Base-by-base conservation (phyloP, 495 filamentous ascomycete species). In the Aspergillus nidulans region DNA sequence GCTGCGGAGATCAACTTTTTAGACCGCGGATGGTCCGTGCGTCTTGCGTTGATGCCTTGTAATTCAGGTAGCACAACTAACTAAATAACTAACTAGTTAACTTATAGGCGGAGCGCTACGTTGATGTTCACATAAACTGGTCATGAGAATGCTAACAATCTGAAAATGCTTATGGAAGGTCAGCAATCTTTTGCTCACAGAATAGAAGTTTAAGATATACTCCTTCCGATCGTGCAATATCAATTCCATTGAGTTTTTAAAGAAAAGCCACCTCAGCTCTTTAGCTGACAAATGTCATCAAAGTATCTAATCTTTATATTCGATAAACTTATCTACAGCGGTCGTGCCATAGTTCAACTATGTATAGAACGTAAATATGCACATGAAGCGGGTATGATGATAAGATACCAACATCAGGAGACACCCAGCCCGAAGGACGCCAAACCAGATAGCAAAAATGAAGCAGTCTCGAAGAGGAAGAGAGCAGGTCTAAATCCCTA, bases 401-500 rank as follows among this genome's bases (percentile, higher is more conserved):
- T 18, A 43, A 36, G 39, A 56, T 32, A 49, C 47, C 52, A 53
- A 49, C 30, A 25, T 46, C 15, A 53, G 49, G 23, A 39, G 42
- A 26, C 16, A 55, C 34, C 55, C 32, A 53, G 38, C 47, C 55
- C 52, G 49, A 41, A 41, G 23, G 51, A 55, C 36, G 42, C 48
- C 46, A 32, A 1, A 36, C 6, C 32, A 19, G 40, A 15, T 12
- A n/a, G 16, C 7, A 23, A 49, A 23, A 30, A 52, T 28, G 38
- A 23, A 26, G 26, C 28, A 46, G 48, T 1, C 36, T 40, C 16
- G 21, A n/a, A 48, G 52, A 26, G 42, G 25, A 61, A 38, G 39
- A 15, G 24, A 26, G 1, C 13, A 30, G 48, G 32, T 5, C 30
- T 54, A 61, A 67, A 94, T 91, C 36, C 86, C 85, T 55, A 94